Evolutionary conservation across 768 basidiomycete genomes (phyloP).

Genomic region (Phanerochaete carnosa): DNA sequence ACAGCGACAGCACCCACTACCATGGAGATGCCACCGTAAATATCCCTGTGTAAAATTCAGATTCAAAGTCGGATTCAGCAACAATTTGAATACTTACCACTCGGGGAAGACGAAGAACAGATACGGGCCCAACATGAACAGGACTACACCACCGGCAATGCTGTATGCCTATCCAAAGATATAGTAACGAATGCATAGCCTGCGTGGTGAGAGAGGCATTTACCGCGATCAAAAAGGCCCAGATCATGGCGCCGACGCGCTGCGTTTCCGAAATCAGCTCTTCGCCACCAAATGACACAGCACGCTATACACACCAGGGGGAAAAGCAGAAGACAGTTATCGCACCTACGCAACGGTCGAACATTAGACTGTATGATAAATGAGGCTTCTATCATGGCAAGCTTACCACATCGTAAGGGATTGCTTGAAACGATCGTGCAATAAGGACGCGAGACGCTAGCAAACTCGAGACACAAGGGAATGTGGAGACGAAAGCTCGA

Average conservation of each 20-base stretch:
- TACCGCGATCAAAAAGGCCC: conserved; percentile 62
- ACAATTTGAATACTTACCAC: conserved; percentile 40
- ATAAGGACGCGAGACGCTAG: neutral
- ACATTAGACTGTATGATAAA: neutral
- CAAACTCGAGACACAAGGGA: neutral
- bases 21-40: conserved; percentile 66
- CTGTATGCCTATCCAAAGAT: conserved; percentile 51
- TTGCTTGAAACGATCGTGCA: conserved; percentile 8
- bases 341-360: conserved; percentile 49
- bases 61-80: neutral
- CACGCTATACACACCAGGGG: conserved; percentile 52
- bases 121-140: conserved; percentile 59
- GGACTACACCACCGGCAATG: conserved; percentile 60
- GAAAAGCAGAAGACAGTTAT: conserved; percentile 72
- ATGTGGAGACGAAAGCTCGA: neutral
- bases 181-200: neutral
- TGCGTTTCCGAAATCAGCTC: conserved; percentile 24
- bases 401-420: conserved; percentile 25
- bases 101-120: conserved; percentile 64
- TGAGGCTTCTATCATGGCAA: neutral
- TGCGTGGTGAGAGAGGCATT: neutral
- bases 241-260: conserved; percentile 72
- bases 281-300: neutral
- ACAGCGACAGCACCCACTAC: conserved; percentile 48
- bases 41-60: conserved; percentile 42